Conservation (phyloP, 164 flowering plant genomes). For the Akebia trifoliata region DNA sequence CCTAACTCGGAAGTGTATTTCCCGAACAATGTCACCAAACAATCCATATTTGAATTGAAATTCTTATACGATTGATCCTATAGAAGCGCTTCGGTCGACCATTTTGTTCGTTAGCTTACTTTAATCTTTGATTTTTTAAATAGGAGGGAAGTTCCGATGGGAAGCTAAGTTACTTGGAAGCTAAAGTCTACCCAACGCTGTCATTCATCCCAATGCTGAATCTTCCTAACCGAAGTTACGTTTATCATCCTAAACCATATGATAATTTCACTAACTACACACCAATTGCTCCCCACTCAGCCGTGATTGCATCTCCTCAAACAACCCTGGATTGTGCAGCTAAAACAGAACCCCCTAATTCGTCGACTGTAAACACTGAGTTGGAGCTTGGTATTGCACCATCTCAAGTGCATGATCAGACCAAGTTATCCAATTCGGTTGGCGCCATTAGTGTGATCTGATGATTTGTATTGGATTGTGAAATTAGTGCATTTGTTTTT, state of each 20-base stretch:
- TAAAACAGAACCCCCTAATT: not conserved
- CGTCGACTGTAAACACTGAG: slow-evolving; percentile 12
- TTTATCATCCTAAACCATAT: slow-evolving; percentile 2
- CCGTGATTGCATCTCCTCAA: not conserved
- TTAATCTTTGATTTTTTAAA: no score
- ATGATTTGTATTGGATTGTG: slow-evolving; percentile 1
- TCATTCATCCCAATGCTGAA: slow-evolving; percentile 10
- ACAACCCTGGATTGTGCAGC: not conserved
- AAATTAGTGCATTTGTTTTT: not conserved
- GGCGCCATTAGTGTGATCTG: slow-evolving; percentile 20
- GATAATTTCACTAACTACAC: not conserved
- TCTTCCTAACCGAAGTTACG: not conserved
- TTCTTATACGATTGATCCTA: no score
- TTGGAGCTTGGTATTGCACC: slow-evolving; percentile 18
- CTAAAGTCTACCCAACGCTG: not conserved
- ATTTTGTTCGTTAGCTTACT: no score
- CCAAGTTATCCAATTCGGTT: not conserved
- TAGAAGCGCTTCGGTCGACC: no score
- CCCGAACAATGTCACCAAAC: no score
- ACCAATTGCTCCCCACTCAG: not conserved
- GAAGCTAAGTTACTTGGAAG: slow-evolving; percentile 3
- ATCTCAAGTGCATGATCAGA: slow-evolving; percentile 5
- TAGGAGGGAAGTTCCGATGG: not conserved
- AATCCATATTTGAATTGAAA: no score
- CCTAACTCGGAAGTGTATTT: no score